phyloP scores from a whole-genome alignment of 2,329 filamentous ascomycete genomes.

The Bipolaris victoriae region DNA sequence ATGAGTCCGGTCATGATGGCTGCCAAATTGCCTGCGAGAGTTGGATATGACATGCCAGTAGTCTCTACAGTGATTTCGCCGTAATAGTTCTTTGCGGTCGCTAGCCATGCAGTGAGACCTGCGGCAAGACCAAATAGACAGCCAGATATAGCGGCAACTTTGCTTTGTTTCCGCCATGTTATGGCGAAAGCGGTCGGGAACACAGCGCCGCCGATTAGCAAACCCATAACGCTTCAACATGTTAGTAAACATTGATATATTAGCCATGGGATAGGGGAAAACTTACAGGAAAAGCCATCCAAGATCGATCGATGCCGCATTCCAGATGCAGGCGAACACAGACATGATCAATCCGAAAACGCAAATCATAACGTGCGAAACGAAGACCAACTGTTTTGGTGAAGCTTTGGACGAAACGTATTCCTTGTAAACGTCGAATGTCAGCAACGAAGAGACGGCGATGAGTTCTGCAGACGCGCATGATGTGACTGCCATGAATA shows the following conservation, averaged over 20 bases:
- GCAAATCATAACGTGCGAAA: conserved; percentile 51
- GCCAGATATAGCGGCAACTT: conserved; percentile 42
- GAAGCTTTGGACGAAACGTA: conserved; percentile 49
- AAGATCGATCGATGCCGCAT: conserved; percentile 49
- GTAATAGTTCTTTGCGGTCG: conserved; percentile 44
- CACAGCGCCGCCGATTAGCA: conserved; percentile 52
- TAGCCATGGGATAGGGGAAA: not conserved
- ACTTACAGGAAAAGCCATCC: conserved; percentile 49
- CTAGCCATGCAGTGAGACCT: conserved; percentile 48
- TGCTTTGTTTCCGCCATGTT: conserved; percentile 46
- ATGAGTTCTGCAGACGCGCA: conserved; percentile 51
- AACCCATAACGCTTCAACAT: conserved; percentile 44
- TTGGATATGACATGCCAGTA: conserved; percentile 49
- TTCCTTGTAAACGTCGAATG: conserved; percentile 54
- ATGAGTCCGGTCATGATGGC: conserved; percentile 45
- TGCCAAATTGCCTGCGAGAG: conserved; percentile 49
- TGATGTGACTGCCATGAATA: conserved; percentile 47
- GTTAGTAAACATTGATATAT: conserved; percentile 14
- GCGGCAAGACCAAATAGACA: conserved; percentile 43
- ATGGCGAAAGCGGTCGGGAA: conserved; percentile 50
- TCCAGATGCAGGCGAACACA: conserved; percentile 49
- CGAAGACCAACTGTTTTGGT: conserved; percentile 47
- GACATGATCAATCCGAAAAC: conserved; percentile 51
- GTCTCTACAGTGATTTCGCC: conserved; percentile 50
- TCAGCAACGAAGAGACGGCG: conserved; percentile 49